A percentile compares a stretch with the other conserved stretches of the same genome.
phyloP scores from a whole-genome alignment of 768 basidiomycete species.

The Auricularia heimuer region DNA sequence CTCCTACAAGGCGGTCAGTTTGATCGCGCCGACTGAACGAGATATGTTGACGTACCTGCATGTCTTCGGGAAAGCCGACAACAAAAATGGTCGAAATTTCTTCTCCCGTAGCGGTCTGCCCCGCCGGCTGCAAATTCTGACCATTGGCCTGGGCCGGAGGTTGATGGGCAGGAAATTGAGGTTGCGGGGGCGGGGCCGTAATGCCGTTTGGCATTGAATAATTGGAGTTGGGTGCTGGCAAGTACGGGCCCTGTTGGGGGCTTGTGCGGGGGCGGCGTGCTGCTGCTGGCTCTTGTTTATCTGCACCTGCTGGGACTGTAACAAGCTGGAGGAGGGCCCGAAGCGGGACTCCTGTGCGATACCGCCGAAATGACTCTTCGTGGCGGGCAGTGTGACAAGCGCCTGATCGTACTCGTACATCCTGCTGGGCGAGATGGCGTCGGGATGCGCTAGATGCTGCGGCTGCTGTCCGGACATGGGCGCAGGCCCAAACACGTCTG shows the following conservation, averaged over 20 bases:
- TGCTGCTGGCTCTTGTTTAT: slow-evolving; percentile 1
- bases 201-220: background rate
- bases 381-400: background rate
- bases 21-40: slow-evolving; percentile 9
- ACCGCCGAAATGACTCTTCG: background rate
- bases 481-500: slow-evolving; percentile 9
- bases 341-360: background rate
- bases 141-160: slow-evolving; percentile 18
- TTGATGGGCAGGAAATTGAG: slow-evolving; percentile 18
- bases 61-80: slow-evolving; percentile 97
- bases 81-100: slow-evolving; percentile 97
- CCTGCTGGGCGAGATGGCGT: background rate
- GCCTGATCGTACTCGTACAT: slow-evolving; percentile 1
- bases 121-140: slow-evolving; percentile 18
- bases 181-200: slow-evolving; percentile 12
- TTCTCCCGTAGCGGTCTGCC: slow-evolving; percentile 40
- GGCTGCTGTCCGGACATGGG: background rate
- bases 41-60: slow-evolving; percentile 58
- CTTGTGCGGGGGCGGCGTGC: slow-evolving; percentile 4
- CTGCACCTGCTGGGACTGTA: slow-evolving; percentile 10
- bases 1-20: slow-evolving; percentile 46
- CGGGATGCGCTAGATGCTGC: background rate
- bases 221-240: slow-evolving; percentile 14
- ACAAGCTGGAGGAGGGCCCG: slow-evolving; percentile 5
- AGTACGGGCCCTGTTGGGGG: slow-evolving; percentile 23